Percentiles rank a stretch among this genome's conserved stretches.
phyloP scores from a whole-genome alignment of 2,329 filamentous ascomycete species.

The Pseudopithomyces maydicus region DNA sequence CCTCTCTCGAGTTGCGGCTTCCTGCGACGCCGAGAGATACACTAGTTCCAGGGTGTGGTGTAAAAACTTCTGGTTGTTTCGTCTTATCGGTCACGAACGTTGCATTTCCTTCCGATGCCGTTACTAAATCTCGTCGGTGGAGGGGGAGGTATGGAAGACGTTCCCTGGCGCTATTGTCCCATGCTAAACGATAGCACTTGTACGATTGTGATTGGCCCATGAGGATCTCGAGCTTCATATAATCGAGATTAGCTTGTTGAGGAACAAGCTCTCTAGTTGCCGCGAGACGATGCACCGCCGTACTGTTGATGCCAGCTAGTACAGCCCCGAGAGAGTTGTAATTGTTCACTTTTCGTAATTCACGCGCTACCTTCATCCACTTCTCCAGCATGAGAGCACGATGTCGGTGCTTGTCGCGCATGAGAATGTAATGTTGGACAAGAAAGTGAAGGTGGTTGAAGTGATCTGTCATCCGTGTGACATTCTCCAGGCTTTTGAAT shows the following conservation, averaged over 20 bases:
- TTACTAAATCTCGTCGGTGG: slow-evolving; percentile 86
- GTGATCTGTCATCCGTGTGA: slow-evolving; percentile 92
- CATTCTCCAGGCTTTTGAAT: slow-evolving; percentile 78
- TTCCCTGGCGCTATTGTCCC: slow-evolving; percentile 91
- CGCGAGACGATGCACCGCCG: slow-evolving; percentile 79
- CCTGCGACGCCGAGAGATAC: slow-evolving; percentile 38
- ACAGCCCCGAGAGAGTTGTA: slow-evolving; percentile 97
- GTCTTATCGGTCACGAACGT: slow-evolving; percentile 73
- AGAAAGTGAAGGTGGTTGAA: slow-evolving; percentile 65
- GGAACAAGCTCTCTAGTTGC: slow-evolving; percentile 81
- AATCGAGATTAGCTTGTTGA: slow-evolving; percentile 75
- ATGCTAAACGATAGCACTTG: slow-evolving; percentile 93
- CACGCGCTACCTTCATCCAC: slow-evolving; percentile 86
- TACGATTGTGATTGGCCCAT: slow-evolving; percentile 87
- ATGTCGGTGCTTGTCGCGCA: slow-evolving; percentile 96
- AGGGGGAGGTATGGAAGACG: slow-evolving; percentile 93
- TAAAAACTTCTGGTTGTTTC: slow-evolving; percentile 30
- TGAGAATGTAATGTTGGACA: slow-evolving; percentile 64
- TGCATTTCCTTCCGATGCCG: slow-evolving; percentile 87
- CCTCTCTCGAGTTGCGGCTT: slow-evolving; percentile 47
- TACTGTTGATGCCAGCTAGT: slow-evolving; percentile 88
- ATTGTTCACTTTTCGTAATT: slow-evolving; percentile 89
- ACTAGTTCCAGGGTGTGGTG: slow-evolving; percentile 41
- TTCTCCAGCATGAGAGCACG: slow-evolving; percentile 89
- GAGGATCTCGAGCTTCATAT: slow-evolving; percentile 83